Evolutionary conservation across 495 filamentous ascomycete genomes (phyloP), one percentile per base, ranked within the genome.

Genomic region (Penicillium fimorum): DNA sequence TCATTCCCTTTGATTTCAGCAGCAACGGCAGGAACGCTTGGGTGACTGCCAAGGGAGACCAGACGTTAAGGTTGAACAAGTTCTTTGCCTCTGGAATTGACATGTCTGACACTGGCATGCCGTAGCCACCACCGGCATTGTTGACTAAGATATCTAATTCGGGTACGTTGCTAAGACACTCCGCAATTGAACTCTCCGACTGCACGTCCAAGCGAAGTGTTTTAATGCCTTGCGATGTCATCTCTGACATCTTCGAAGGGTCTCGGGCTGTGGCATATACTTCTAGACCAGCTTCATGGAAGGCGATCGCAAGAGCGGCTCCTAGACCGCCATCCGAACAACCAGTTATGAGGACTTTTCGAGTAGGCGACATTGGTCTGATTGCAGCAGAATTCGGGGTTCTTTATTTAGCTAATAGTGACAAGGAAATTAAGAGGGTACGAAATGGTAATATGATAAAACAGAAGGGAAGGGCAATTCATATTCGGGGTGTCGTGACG

Each of bases 201-300:
- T 64, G 65, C n/a, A 74, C 69, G 42, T 78, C 73, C 1, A 78
- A 56, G 8, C 51, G 37, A 22, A 78, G 40, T 7, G 71, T 55
- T 20, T 70, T 58, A 18, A 78, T 66, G 17, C 65, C 61, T 9
- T 46, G 40, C 0, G 56, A 20, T 37, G 47, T 35, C 12, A 70
- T 52, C 27, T 57, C 68, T 47, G 64, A 48, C 43, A 72, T 69
- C 55, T 81, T 81, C 37, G 64, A 42, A 2, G 63, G 48, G 50
- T 76, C 70, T 50, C 80, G 76, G 24, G 71, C 69, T 11, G 75
- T 75, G 1, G 77, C 79, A 47, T 77, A 79, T 38, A 82, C 76
- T 15, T 67, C 61, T 13, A 68, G 67, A 25, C 70, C 72, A 40
- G 62, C 59, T 1, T 60, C 40, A 47, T 70, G 67, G 58, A 77